A percentile compares a stretch with the other conserved stretches of the same genome.
Conservation (phyloP, 2,329 filamentous ascomycete genomes). For the Xylaria sp. region DNA sequence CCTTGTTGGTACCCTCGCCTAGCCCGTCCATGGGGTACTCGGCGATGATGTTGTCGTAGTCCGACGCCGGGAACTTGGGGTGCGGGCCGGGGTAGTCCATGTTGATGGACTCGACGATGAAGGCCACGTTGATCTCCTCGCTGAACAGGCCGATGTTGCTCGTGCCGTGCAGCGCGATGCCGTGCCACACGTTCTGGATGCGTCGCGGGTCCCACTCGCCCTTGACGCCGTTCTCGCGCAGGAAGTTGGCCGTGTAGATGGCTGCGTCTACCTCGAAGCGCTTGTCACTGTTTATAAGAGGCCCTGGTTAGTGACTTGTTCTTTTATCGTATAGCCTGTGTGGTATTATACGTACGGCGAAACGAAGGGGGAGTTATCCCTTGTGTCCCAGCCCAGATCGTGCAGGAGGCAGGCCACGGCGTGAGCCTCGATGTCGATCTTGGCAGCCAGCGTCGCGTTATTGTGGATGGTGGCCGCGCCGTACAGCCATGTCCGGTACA, state of each 20-base stretch:
- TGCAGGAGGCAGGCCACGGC: slow-evolving; percentile 43
- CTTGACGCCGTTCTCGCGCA: slow-evolving; percentile 38
- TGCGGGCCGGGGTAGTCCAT: slow-evolving; percentile 42
- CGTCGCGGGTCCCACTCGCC: slow-evolving; percentile 40
- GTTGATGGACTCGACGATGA: slow-evolving; percentile 42
- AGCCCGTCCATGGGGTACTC: slow-evolving; percentile 39
- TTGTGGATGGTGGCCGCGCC: slow-evolving; percentile 39
- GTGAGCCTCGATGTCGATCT: slow-evolving; percentile 43
- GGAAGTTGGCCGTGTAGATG: slow-evolving; percentile 42
- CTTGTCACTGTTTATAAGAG: slow-evolving; percentile 35
- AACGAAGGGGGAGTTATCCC: slow-evolving; percentile 38
- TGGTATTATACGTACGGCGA: slow-evolving; percentile 24
- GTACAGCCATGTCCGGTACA: slow-evolving; percentile 44
- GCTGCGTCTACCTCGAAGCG: slow-evolving; percentile 48
- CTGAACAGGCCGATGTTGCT: slow-evolving; percentile 43
- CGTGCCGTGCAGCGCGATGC: slow-evolving; percentile 46
- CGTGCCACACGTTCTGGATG: slow-evolving; percentile 43
- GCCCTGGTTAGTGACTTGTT: neutral
- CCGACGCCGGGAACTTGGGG: slow-evolving; percentile 35
- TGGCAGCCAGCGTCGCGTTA: slow-evolving; percentile 42
- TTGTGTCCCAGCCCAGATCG: slow-evolving; percentile 45
- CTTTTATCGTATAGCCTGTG: neutral
- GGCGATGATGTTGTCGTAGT: slow-evolving; percentile 36
- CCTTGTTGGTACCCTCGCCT: slow-evolving; percentile 41
- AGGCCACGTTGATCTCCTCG: slow-evolving; percentile 38